phyloP scores from a whole-genome alignment of 495 filamentous ascomycete genomes.

The Neurospora tetraspora region DNA sequence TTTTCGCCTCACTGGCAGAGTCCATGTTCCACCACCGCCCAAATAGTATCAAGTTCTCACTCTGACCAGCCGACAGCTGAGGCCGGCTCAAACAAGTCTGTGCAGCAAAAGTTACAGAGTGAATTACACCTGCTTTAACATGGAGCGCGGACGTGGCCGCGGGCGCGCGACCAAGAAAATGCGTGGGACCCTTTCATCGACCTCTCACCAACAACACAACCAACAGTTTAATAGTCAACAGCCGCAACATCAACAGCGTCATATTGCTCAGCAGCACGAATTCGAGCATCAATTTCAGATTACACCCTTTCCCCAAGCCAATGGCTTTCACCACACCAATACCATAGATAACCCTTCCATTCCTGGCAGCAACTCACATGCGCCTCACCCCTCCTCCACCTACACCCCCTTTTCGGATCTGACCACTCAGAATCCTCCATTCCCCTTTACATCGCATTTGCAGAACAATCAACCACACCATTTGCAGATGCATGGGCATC shows the following conservation, averaged over 20 bases:
- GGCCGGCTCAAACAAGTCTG: neutral
- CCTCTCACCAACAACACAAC: constrained; percentile 5
- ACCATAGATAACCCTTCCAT: neutral
- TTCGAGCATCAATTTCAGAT: neutral
- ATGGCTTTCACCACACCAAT: neutral
- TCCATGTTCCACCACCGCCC: neutral
- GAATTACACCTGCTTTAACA: constrained; percentile 13
- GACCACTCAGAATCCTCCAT: neutral
- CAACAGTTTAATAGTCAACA: neutral
- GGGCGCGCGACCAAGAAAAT: constrained; percentile 23
- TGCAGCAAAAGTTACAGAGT: constrained; percentile 1
- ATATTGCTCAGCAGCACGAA: neutral
- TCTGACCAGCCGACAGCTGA: neutral
- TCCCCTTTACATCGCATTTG: neutral
- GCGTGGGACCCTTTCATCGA: constrained; percentile 13
- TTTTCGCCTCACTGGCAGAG: constrained; percentile 22
- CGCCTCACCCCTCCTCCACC: neutral
- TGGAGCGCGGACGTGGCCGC: constrained; percentile 24
- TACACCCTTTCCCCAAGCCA: neutral
- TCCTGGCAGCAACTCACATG: neutral
- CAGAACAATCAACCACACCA: neutral
- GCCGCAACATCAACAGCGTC: constrained; percentile 2
- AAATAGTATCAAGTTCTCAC: neutral
- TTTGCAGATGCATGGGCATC: neutral
- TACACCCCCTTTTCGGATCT: neutral